Base-by-base conservation (phyloP, 1,284 basidiomycete genomes). In the Boletus semigastroideus region DNA sequence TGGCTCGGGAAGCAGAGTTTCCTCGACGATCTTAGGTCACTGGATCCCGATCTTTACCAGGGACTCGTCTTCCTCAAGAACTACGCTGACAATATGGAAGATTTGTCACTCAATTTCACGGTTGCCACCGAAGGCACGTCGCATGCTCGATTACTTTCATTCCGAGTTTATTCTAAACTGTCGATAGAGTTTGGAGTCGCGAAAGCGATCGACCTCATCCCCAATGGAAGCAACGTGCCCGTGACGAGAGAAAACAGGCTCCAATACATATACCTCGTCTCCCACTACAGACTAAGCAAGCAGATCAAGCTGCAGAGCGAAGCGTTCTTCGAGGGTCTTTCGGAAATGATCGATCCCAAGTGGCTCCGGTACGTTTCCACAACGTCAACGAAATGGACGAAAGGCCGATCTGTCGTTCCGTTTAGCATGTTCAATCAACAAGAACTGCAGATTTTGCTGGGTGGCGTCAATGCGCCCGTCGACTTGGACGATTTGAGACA, bases 1-100 rank as follows among this genome's bases (percentile, higher is more conserved):
- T 95, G 94, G 92, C 78, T 96, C 0, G 90, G 87, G 19, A 84
- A 86, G 62, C 90, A 93, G 68, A 92, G 87, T 58, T 94, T 89
- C 72, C 74, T 97, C 33, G 94, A 97, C 64, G 94, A 98, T 61
- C 82, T 97, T 2, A 84, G 84, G 0, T 95, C 93, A 2, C 79
- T 97, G n/a, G 94, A 97, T 62, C 86, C 86, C 0, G 94, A 97
- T 56, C 76, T 99, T 14, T 98, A 98, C 68, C 87, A 92, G 44
- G 95, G 95, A 1, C 79, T 98, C 1, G 80, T 97, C 57, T 93
- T 89, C 72, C 79, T 99, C 40, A 99, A 98, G 70, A 93, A 97
- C 64, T 97, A 96, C 65, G 75, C 83, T 0, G 92, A 89, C 4
- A 84, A 96, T 61, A 83, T 87, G 11, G 94, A 98, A 59, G 95